Conservation (phyloP, 345 rosid species). For the Eucalyptus curtisii region DNA sequence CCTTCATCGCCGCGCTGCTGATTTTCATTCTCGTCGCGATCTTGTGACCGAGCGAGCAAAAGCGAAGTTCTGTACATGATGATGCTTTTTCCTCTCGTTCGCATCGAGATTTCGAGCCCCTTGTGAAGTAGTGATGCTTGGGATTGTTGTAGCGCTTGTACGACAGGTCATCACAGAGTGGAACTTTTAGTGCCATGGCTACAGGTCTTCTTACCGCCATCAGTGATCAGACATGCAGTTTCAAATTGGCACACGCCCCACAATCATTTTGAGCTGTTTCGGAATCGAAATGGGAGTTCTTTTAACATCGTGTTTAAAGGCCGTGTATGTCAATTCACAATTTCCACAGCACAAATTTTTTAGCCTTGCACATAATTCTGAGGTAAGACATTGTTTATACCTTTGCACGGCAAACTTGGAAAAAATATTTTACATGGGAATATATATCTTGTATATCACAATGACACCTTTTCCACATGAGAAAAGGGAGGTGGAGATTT, state of each 20-base stretch:
- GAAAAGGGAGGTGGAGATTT: too few relatives aligned
- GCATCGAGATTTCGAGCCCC: background rate
- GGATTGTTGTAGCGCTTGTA: background rate
- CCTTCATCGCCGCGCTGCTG: constrained; percentile 69
- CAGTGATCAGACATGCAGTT: background rate
- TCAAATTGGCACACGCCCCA: background rate
- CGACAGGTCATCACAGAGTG: background rate
- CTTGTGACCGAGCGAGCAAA: constrained; percentile 12
- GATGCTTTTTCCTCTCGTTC: background rate
- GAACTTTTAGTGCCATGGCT: background rate
- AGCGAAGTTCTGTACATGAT: background rate
- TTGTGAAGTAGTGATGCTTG: background rate
- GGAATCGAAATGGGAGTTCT: background rate
- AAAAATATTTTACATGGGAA: background rate
- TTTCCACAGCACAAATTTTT: background rate
- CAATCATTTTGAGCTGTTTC: background rate
- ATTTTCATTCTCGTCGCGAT: constrained; percentile 76
- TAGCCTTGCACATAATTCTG: background rate
- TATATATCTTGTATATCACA: too few relatives aligned
- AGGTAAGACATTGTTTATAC: background rate
- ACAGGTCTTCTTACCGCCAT: background rate
- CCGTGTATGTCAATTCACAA: background rate
- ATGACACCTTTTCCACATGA: too few relatives aligned
- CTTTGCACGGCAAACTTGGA: background rate
- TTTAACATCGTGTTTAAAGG: background rate